These are phyloP conservation scores for Apiospora malaysiana DNA, from an alignment of 2,329 filamentous ascomycete genomes.

Conservation along the genomic window DNA sequence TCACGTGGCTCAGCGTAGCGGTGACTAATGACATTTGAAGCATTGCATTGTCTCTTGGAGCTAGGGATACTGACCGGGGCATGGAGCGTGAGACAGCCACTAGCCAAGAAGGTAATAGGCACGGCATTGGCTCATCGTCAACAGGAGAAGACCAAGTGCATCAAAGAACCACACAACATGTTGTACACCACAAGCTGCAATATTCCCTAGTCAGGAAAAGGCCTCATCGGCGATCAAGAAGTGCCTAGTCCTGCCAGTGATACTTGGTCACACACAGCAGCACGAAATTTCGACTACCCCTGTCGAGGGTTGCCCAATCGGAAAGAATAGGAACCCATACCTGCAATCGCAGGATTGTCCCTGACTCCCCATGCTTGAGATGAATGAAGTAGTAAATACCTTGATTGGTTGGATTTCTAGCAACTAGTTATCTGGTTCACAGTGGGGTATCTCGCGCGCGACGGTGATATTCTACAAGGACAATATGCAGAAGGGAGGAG, in stretches of 20 bases:
- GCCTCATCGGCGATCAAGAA: neutral
- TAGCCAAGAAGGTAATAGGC: neutral
- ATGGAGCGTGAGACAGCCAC: neutral
- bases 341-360: neutral
- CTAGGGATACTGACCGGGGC: neutral
- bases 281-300: neutral
- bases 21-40: neutral
- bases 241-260: neutral
- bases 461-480: neutral
- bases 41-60: neutral
- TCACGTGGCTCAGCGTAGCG: no score
- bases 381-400: neutral
- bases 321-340: slow-evolving; percentile 1
- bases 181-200: neutral
- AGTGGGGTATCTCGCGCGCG: neutral
- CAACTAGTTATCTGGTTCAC: slow-evolving; percentile 7
- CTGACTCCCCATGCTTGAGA: neutral
- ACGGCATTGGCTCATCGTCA: neutral
- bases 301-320: neutral
- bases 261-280: neutral
- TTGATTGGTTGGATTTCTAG: neutral
- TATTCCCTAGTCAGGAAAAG: neutral
- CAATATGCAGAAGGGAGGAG: neutral
- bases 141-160: neutral
- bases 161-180: neutral